Evolutionary conservation across 2,329 filamentous ascomycete genomes (phyloP).

Genomic region (Pseudogymnoascus sp.): DNA sequence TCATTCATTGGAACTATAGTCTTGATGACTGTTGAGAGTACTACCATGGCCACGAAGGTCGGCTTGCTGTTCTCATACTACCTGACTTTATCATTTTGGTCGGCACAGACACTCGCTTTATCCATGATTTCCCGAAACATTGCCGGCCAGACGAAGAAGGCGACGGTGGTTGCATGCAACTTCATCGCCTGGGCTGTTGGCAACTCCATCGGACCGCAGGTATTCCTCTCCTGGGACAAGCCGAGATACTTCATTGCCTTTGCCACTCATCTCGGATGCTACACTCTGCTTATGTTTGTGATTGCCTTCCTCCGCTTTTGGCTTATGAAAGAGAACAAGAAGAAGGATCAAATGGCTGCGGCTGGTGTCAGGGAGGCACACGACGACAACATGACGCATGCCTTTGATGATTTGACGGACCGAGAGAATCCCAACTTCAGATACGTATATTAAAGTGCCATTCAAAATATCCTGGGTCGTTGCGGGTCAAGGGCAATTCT

Average conservation of each 20-base stretch:
- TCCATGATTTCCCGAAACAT: slow-evolving; percentile 51
- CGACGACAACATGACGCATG: slow-evolving; percentile 22
- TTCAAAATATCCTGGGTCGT: not conserved
- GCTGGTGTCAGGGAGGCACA: slow-evolving; percentile 13
- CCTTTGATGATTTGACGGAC: slow-evolving; percentile 28
- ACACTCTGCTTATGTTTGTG: slow-evolving; percentile 20
- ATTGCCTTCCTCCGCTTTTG: slow-evolving; percentile 20
- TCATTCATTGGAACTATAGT: slow-evolving; percentile 66
- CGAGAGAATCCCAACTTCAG: slow-evolving; percentile 24
- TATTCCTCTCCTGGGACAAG: slow-evolving; percentile 44
- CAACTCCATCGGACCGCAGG: slow-evolving; percentile 51
- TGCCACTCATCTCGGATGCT: slow-evolving; percentile 44
- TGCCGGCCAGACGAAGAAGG: slow-evolving; percentile 44
- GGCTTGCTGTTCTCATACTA: slow-evolving; percentile 69
- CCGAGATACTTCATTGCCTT: slow-evolving; percentile 47
- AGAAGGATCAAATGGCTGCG: slow-evolving; percentile 18
- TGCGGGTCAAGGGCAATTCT: not conserved
- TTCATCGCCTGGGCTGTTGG: slow-evolving; percentile 44
- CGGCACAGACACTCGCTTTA: slow-evolving; percentile 58
- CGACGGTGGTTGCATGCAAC: slow-evolving; percentile 42
- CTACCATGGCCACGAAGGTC: slow-evolving; percentile 49
- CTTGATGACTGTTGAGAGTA: slow-evolving; percentile 59
- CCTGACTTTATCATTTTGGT: slow-evolving; percentile 71
- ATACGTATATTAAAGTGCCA: slow-evolving; percentile 20
- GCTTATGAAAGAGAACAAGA: slow-evolving; percentile 29